A percentile compares a stretch with the other conserved stretches of the same genome.
phyloP scores from a whole-genome alignment of 2,329 filamentous ascomycete genomes.

The Helminthosporium solani region DNA sequence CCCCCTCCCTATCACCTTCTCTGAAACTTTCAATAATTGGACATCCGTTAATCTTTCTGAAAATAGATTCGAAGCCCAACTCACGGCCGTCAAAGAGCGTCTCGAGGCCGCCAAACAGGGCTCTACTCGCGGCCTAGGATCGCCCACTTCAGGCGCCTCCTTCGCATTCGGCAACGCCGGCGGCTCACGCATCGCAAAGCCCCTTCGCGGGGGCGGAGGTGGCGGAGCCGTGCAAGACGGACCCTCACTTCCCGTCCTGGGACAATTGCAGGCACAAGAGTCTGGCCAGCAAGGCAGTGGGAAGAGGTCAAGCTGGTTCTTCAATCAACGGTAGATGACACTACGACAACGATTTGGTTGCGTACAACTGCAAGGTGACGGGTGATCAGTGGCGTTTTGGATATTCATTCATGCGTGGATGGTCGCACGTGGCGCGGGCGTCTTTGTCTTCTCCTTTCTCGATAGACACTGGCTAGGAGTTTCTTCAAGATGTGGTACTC shows the following conservation, averaged over 20 bases:
- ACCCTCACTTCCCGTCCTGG: slow-evolving; percentile 46
- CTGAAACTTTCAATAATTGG: slow-evolving; percentile 1
- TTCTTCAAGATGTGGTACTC: background rate
- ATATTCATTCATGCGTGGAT: too few species aligned
- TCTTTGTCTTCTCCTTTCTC: background rate
- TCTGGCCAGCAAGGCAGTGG: slow-evolving; percentile 55
- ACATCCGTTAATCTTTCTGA: slow-evolving; percentile 9
- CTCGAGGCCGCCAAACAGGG: slow-evolving; percentile 93
- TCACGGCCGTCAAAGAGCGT: slow-evolving; percentile 95
- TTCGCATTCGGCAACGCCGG: slow-evolving; percentile 65
- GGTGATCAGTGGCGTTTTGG: too few species aligned
- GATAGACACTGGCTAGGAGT: background rate
- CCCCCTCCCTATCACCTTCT: slow-evolving; percentile 1
- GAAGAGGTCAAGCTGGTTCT: slow-evolving; percentile 76
- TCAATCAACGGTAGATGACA: slow-evolving; percentile 54
- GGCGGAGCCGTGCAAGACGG: slow-evolving; percentile 39
- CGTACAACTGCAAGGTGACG: too few species aligned
- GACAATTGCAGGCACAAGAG: slow-evolving; percentile 54
- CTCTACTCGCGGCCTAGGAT: slow-evolving; percentile 78
- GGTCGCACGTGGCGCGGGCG: too few species aligned
- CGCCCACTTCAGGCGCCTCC: slow-evolving; percentile 57
- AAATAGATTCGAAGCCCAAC: slow-evolving; percentile 89
- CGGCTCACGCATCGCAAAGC: slow-evolving; percentile 63
- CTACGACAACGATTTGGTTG: too few species aligned
- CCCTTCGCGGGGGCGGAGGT: slow-evolving; percentile 58